Conservation (phyloP, 1,284 basidiomycete species). For the Marasmius sp. region DNA sequence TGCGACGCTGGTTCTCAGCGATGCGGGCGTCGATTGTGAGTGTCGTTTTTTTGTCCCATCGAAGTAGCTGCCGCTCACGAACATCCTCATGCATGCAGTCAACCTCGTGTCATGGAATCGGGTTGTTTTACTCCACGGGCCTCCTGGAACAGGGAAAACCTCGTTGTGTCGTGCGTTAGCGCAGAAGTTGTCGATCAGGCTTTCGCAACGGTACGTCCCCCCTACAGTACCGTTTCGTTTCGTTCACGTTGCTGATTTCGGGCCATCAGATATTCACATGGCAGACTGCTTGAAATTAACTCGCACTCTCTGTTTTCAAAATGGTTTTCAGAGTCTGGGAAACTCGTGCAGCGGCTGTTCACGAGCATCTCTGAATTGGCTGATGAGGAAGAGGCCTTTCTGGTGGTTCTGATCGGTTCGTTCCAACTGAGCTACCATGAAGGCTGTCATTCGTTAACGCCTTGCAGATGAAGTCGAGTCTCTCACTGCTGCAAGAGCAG, state of each 20-base stretch:
- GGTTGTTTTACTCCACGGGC: slow-evolving; percentile 92
- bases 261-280: slow-evolving; percentile 71
- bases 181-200: slow-evolving; percentile 91
- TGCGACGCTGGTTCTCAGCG: slow-evolving; percentile 88
- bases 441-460: slow-evolving; percentile 10
- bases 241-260: not conserved
- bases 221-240: not conserved
- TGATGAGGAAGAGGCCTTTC: slow-evolving; percentile 88
- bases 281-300: slow-evolving; percentile 94
- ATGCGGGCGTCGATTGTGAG: slow-evolving; percentile 85
- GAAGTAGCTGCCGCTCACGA: slow-evolving; percentile 8
- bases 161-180: slow-evolving; percentile 92
- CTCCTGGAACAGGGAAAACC: slow-evolving; percentile 98
- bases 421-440: no score
- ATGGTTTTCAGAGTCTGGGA: slow-evolving; percentile 99
- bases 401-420: slow-evolving; percentile 91
- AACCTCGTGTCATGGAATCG: slow-evolving; percentile 96
- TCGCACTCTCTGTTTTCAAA: slow-evolving; percentile 95
- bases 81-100: slow-evolving; percentile 40
- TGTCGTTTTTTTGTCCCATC: slow-evolving; percentile 14
- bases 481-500: slow-evolving; percentile 89
- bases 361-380: slow-evolving; percentile 84
- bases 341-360: slow-evolving; percentile 95
- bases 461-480: slow-evolving; percentile 92
- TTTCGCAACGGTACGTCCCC: slow-evolving; percentile 73